Conservation (phyloP, 495 filamentous ascomycete genomes). For the Penicillium soppii region DNA sequence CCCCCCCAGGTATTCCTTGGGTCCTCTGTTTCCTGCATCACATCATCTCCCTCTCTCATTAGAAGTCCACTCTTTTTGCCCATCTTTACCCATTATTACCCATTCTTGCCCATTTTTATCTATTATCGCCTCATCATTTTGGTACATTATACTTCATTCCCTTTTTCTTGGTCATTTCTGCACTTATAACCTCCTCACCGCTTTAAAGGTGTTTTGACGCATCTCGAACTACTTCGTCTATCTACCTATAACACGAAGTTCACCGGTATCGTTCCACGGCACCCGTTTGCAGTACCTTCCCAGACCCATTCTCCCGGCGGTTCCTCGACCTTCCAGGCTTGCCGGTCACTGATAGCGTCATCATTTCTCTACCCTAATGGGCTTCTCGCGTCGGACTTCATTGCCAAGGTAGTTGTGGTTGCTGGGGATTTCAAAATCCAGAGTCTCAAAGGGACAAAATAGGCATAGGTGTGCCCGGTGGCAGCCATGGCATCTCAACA, state of each 20-base stretch:
- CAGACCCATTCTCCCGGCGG: constrained; percentile 10
- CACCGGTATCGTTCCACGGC: constrained; percentile 15
- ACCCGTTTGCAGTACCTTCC: constrained; percentile 4
- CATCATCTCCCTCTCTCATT: constrained; percentile 33
- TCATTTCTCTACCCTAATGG: constrained; percentile 34
- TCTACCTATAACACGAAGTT: constrained; percentile 5
- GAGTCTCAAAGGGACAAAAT: constrained; percentile 11
- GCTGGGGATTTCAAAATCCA: constrained; percentile 19
- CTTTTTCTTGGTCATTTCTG: constrained; percentile 12
- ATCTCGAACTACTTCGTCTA: neutral
- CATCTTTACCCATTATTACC: too few relatives aligned
- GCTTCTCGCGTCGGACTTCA: constrained; percentile 25
- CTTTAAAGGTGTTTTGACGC: constrained; percentile 17
- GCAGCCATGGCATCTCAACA: constrained; percentile 40
- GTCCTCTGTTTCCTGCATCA: constrained; percentile 27
- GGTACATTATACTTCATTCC: too few relatives aligned
- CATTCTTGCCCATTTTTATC: too few relatives aligned
- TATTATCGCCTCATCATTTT: too few relatives aligned
- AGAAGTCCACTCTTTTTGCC: constrained; percentile 17
- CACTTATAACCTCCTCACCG: constrained; percentile 33
- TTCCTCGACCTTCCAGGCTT: constrained; percentile 19
- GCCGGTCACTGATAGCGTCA: constrained; percentile 5
- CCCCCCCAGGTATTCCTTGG: constrained; percentile 27
- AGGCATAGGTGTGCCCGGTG: constrained; percentile 12
- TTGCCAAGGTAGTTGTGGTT: constrained; percentile 44